phyloP scores from a whole-genome alignment of 2,329 filamentous ascomycete species.

The Didymellaceae sp. region DNA sequence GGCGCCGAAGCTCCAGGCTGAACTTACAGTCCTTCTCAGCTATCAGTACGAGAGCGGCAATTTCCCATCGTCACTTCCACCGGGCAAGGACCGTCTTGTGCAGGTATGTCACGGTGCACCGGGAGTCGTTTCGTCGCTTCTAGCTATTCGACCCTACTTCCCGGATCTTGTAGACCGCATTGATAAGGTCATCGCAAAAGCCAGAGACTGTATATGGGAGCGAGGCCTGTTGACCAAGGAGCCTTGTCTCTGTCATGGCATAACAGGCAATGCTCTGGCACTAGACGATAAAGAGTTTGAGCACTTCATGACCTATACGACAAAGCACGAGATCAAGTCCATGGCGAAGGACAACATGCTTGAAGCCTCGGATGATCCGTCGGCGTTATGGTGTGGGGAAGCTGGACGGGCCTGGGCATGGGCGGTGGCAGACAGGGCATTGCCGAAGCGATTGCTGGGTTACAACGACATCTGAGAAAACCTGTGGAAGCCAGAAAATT shows the following conservation, averaged over 20 bases:
- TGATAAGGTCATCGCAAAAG: constrained; percentile 59
- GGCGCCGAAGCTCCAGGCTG: constrained; percentile 60
- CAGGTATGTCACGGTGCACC: constrained; percentile 74
- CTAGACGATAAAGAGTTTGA: constrained; percentile 58
- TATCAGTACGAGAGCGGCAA: constrained; percentile 68
- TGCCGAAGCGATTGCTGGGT: constrained; percentile 56
- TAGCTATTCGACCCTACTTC: constrained; percentile 63
- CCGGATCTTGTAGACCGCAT: constrained; percentile 61
- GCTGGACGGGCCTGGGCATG: constrained; percentile 58
- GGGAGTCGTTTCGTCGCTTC: constrained; percentile 66
- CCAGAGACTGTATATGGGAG: constrained; percentile 61
- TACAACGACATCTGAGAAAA: constrained; percentile 56
- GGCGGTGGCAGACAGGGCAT: constrained; percentile 53
- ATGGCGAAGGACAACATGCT: constrained; percentile 61
- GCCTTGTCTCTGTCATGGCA: constrained; percentile 70
- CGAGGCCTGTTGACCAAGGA: constrained; percentile 68
- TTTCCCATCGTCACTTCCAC: constrained; percentile 64
- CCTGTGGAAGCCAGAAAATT: too few relatives aligned
- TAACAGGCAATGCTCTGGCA: constrained; percentile 68
- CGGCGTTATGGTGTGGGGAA: constrained; percentile 58
- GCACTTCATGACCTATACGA: constrained; percentile 66
- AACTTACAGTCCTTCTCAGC: constrained; percentile 63
- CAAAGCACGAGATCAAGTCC: constrained; percentile 61
- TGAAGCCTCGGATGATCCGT: constrained; percentile 59
- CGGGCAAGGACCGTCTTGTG: constrained; percentile 59